Conservation (phyloP, 1,139 yeast genomes). For the Ashbya aceris region DNA sequence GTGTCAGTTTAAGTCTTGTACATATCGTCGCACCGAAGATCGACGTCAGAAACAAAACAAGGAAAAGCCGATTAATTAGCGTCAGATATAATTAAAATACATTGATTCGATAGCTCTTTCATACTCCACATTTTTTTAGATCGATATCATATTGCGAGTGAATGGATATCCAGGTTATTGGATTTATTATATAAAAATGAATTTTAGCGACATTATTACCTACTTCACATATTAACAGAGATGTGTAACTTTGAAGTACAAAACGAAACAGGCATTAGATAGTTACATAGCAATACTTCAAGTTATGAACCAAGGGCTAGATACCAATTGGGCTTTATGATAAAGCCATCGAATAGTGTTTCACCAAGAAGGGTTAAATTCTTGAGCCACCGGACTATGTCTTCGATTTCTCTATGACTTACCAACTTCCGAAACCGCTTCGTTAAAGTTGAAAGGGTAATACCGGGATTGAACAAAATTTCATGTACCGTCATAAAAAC, state of each 20-base stretch:
- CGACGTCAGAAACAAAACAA: too few species aligned
- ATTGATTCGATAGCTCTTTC: too few species aligned
- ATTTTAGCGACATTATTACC: too few species aligned
- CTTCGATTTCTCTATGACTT: constrained; percentile 41
- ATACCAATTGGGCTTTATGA: constrained; percentile 49
- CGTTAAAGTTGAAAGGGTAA: constrained; percentile 34
- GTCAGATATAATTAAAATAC: too few species aligned
- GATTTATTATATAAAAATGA: neutral
- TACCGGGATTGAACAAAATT: constrained; percentile 63
- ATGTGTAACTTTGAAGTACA: neutral
- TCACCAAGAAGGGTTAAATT: constrained; percentile 34
- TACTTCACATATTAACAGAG: too few species aligned
- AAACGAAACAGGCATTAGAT: neutral
- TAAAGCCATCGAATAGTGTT: constrained; percentile 40
- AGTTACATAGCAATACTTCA: neutral
- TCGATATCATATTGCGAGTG: neutral
- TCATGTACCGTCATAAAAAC: constrained; percentile 41
- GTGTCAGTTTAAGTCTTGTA: too few species aligned
- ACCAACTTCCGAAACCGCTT: constrained; percentile 35
- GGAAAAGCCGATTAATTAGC: too few species aligned
- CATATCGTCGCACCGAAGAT: too few species aligned
- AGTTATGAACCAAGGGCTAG: constrained; percentile 6
- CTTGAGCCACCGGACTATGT: constrained; percentile 50
- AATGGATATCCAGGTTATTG: neutral
- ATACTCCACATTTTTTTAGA: neutral